These are phyloP conservation scores for Yarrowia sp. DNA, from an alignment of 805 yeast species.

Conservation along the genomic window DNA sequence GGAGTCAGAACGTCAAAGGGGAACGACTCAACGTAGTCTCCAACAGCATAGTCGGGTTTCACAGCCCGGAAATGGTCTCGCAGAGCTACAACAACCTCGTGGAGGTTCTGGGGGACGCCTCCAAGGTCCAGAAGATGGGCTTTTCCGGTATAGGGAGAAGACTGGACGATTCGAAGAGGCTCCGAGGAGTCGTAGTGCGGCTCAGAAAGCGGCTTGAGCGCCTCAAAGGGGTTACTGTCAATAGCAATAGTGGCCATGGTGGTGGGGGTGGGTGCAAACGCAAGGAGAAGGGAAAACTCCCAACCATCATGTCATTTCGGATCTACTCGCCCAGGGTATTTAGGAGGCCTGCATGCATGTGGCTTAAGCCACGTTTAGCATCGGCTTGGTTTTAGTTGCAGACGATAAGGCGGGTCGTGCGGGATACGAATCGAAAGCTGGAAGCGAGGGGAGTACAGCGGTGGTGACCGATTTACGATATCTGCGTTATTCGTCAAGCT, in stretches of 20 bases:
- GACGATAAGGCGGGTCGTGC: not conserved
- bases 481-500: too few species aligned
- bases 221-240: slow-evolving; percentile 21
- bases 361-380: slow-evolving; percentile 28
- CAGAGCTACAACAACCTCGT: slow-evolving; percentile 2
- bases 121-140: slow-evolving; percentile 17
- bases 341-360: not conserved
- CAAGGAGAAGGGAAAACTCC: not conserved
- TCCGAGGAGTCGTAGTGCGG: not conserved
- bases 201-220: not conserved
- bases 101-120: slow-evolving; percentile 14
- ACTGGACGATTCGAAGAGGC: slow-evolving; percentile 10
- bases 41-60: slow-evolving; percentile 6
- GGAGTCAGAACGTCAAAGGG: slow-evolving; percentile 12
- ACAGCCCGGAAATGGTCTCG: slow-evolving; percentile 11
- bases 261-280: not conserved
- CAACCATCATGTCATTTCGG: not conserved
- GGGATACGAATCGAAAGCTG: not conserved
- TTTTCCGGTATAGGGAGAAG: slow-evolving; percentile 10
- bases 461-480: not conserved
- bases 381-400: not conserved
- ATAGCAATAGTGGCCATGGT: slow-evolving; percentile 25
- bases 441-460: not conserved
- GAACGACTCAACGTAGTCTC: slow-evolving; percentile 5
- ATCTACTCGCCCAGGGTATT: not conserved